These are phyloP conservation scores for Durotheca rogersii DNA, from an alignment of 495 filamentous ascomycete genomes.

Conservation along the genomic window DNA sequence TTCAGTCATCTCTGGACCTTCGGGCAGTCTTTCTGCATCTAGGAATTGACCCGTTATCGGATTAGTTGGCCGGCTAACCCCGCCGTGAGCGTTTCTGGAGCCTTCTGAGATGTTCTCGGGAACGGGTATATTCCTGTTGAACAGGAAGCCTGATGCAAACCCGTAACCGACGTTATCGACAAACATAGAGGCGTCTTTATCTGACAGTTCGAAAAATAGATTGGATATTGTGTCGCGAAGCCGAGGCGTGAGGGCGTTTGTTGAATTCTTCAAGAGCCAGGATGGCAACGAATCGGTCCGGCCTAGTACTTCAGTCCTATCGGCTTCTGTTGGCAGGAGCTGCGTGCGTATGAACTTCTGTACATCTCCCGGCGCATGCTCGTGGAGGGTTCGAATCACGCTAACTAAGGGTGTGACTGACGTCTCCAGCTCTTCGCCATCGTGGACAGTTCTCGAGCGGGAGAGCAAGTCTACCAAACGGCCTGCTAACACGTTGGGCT, in stretches of 20 bases:
- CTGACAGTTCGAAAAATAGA: slow-evolving; percentile 84
- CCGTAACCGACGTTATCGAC: slow-evolving; percentile 88
- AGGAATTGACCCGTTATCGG: slow-evolving; percentile 87
- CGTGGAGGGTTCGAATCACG: slow-evolving; percentile 68
- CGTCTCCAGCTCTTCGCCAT: slow-evolving; percentile 66
- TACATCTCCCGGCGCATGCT: slow-evolving; percentile 65
- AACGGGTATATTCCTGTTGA: slow-evolving; percentile 75
- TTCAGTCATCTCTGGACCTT: slow-evolving; percentile 72
- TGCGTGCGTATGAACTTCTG: slow-evolving; percentile 61
- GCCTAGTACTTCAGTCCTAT: slow-evolving; percentile 79
- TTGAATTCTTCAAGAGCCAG: slow-evolving; percentile 76
- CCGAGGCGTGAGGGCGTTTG: slow-evolving; percentile 65
- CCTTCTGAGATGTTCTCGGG: slow-evolving; percentile 66
- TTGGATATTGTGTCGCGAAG: slow-evolving; percentile 73
- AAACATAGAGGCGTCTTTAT: slow-evolving; percentile 67
- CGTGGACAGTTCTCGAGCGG: slow-evolving; percentile 59
- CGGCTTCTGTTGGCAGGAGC: slow-evolving; percentile 75
- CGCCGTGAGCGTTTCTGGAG: slow-evolving; percentile 39
- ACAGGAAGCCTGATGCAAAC: slow-evolving; percentile 85
- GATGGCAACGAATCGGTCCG: slow-evolving; percentile 72
- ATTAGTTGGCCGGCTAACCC: slow-evolving; percentile 57
- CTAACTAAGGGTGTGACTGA: slow-evolving; percentile 69
- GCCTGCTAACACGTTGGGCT: slow-evolving; percentile 62
- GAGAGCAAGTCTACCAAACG: slow-evolving; percentile 74
- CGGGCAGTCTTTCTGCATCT: slow-evolving; percentile 62